Evolutionary conservation across 176 grass and related monocot genomes (phyloP).

Genomic region (Miscanthus lutarioriparius): DNA sequence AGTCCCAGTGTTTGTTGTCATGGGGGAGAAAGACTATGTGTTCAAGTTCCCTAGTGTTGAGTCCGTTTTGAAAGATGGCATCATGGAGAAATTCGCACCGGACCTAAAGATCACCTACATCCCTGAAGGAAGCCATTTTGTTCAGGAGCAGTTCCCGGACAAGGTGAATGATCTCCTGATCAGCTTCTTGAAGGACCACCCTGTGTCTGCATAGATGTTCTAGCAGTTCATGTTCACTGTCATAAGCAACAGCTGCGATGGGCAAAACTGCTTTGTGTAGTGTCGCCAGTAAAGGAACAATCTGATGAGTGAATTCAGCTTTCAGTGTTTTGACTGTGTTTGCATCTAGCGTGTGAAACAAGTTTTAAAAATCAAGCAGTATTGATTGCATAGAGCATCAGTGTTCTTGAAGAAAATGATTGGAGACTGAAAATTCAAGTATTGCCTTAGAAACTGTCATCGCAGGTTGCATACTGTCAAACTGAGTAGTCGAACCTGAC

Average conservation of each 20-base stretch:
- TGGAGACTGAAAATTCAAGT: neutral
- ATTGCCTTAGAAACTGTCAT: neutral
- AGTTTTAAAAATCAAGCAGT: neutral
- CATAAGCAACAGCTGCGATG: neutral
- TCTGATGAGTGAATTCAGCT: neutral
- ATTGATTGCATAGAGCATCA: neutral
- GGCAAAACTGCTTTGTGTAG: neutral
- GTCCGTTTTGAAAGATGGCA: conserved; percentile 37
- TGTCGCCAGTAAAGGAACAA: neutral
- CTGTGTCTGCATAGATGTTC: conserved; percentile 3
- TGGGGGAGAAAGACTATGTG: conserved; percentile 43
- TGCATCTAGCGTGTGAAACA: neutral
- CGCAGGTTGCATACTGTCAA: too few relatives aligned
- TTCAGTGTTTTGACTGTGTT: neutral
- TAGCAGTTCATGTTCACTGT: neutral
- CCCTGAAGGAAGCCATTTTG: conserved; percentile 54
- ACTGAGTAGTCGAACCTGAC: neutral
- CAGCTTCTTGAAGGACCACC: conserved; percentile 44
- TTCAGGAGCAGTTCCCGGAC: conserved; percentile 61
- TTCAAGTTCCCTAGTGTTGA: conserved; percentile 53
- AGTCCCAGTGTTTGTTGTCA: conserved; percentile 13
- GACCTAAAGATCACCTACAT: conserved; percentile 55
- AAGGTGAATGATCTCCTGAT: conserved; percentile 45
- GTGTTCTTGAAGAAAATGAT: neutral
- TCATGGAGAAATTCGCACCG: conserved; percentile 38